Base-by-base conservation (phyloP, 2,329 filamentous ascomycete species). In the Arthrobotrys megalospora region DNA sequence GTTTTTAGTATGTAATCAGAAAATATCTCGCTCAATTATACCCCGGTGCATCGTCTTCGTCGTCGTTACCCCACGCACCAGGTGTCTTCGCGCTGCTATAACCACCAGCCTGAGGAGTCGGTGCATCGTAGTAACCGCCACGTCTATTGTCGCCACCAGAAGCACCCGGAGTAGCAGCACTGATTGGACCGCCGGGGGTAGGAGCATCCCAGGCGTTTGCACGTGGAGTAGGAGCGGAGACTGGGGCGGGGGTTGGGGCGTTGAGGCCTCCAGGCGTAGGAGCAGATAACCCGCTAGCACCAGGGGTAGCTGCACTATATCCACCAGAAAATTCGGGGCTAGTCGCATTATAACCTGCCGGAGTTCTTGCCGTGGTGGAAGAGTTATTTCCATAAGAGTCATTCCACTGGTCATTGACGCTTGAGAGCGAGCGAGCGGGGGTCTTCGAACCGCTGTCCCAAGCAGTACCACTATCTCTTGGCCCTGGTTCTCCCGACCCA, bases 401-500 rank as follows among this genome's bases (percentile, higher is more conserved):
- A 43, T 88, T 88, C 89, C 89, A 91, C 5, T 87, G 85, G 76
- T 91, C 89, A 63, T 86, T 86, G 65, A 77, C 60, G 2, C 55
- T 66, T 14, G 73, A 65, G n/a, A 77, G 53, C 87, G 88, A 82
- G 87, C 88, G 65, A 87, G 88, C 89, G 83, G 94, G 94, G 0
- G 93, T 96, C 84, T 94, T 93, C 34, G 91, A 92, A 6, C 92
- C 90, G 3, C 88, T 87, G 12, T 87, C 89, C 86, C 91, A 93
- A 36, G 88, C 86, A 76, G 91, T 91, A 66, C 86, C 85, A 45
- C 85, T 84, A 21, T 83, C 79, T 62, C 84, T 82, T 91, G 70
- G 88, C 87, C 68, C 88, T 89, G 82, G 91, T 24, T 79, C 76
- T 19, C 68, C 62, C 8, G 76, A 45, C 63, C 76, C 58, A 73